A percentile compares a stretch with the other conserved stretches of the same genome.
Conservation (phyloP, 176 grass and related monocot species). For the Leersia perrieri region DNA sequence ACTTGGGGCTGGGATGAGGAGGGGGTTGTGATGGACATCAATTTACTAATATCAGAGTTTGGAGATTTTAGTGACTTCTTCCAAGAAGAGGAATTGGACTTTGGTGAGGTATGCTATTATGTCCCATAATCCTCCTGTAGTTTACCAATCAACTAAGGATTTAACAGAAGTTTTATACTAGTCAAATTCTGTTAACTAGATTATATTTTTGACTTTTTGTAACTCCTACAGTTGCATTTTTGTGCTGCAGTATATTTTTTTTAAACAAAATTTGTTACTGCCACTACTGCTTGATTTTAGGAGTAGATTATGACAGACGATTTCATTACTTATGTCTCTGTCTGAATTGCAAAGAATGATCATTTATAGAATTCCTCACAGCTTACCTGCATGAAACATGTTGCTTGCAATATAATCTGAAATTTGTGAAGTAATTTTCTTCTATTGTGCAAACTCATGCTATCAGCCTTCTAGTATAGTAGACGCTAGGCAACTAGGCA, state of each 20-base stretch:
- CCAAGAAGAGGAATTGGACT: conserved; percentile 64
- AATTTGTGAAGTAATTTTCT: conserved; percentile 3
- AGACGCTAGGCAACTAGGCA: background rate
- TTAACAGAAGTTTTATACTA: conserved; percentile 19
- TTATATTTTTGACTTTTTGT: background rate
- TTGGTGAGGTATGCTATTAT: conserved; percentile 74
- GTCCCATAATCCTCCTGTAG: conserved; percentile 23
- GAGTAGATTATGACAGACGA: conserved; percentile 24
- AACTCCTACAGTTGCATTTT: conserved; percentile 21
- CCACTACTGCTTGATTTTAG: background rate
- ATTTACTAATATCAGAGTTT: conserved; percentile 82
- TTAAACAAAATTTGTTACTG: background rate
- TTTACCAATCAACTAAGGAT: conserved; percentile 2
- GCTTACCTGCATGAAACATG: conserved; percentile 9
- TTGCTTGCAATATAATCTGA: conserved; percentile 13
- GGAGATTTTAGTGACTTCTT: conserved; percentile 97
- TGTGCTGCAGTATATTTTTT: background rate
- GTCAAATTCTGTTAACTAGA: background rate
- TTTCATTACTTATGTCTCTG: conserved; percentile 4
- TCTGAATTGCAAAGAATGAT: conserved; percentile 12
- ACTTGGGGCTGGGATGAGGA: conserved; percentile 84
- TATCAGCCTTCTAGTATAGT: conserved; percentile 16
- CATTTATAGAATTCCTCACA: background rate
- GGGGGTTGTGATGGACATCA: conserved; percentile 69
- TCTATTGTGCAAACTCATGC: background rate